Percentiles rank a stretch among this genome's conserved stretches.
Conservation (phyloP, 768 basidiomycete genomes). For the Cytidiella melzeri region DNA sequence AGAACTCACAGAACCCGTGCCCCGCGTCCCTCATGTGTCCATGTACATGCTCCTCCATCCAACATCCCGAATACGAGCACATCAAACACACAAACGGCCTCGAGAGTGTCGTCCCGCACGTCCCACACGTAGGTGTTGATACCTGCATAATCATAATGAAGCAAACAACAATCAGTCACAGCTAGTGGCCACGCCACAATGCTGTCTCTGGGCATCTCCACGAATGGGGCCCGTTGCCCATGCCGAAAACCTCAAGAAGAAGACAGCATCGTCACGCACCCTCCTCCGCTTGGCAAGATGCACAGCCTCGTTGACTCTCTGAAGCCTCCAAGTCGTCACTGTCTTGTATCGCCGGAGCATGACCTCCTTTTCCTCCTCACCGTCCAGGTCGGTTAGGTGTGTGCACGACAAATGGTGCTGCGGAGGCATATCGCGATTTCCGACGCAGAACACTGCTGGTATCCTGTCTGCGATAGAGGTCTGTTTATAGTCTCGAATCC, state of each 20-base stretch:
- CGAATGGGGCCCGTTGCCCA: not conserved
- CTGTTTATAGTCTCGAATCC: no score
- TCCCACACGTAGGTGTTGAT: conserved; percentile 56
- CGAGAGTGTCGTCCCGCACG: conserved; percentile 47
- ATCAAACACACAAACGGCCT: conserved; percentile 69
- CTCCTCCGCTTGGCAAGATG: conserved; percentile 58
- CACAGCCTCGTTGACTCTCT: conserved; percentile 38
- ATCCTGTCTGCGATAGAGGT: no score
- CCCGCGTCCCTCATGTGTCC: conserved; percentile 50
- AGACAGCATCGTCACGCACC: conserved; percentile 36
- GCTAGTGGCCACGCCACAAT: conserved; percentile 2
- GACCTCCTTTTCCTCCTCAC: conserved; percentile 25
- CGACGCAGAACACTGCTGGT: no score
- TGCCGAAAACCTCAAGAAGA: not conserved
- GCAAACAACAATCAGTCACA: not conserved
- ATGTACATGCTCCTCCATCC: conserved; percentile 51
- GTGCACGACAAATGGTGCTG: no score
- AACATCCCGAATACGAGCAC: conserved; percentile 69
- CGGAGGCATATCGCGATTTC: no score
- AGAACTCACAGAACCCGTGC: conserved; percentile 61
- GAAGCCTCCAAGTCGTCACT: conserved; percentile 50
- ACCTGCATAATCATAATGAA: conserved; percentile 34
- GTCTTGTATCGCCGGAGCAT: conserved; percentile 47
- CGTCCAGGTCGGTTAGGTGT: conserved; percentile 37
- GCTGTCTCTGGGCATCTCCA: no score